Percentiles rank a stretch among this genome's conserved stretches.
These are phyloP conservation scores for Kurtzmaniella quercitrusa DNA, from an alignment of 1,139 yeast species.

Conservation along the genomic window DNA sequence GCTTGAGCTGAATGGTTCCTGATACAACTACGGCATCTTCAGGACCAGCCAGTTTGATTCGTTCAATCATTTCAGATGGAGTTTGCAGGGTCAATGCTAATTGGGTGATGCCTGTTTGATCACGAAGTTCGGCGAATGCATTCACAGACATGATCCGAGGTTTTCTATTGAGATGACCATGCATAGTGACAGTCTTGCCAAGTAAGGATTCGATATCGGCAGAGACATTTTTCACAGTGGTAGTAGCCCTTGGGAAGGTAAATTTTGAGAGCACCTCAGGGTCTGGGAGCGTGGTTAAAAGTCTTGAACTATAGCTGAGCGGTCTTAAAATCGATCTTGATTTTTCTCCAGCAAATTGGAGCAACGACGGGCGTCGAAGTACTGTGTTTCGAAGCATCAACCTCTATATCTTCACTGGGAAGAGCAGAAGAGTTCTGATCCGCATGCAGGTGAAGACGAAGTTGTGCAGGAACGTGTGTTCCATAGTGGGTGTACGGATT, in stretches of 20 bases:
- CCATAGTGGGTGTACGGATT: too few relatives aligned
- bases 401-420: too few relatives aligned
- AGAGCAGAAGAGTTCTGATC: too few relatives aligned
- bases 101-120: slow-evolving; percentile 65
- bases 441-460: too few relatives aligned
- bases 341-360: not conserved
- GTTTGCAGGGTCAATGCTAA: slow-evolving; percentile 45
- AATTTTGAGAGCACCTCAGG: slow-evolving; percentile 25
- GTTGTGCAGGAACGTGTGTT: too few relatives aligned
- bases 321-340: not conserved
- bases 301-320: not conserved
- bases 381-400: not conserved
- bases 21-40: slow-evolving; percentile 77
- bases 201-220: slow-evolving; percentile 11
- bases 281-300: slow-evolving; percentile 16
- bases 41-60: slow-evolving; percentile 46
- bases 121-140: slow-evolving; percentile 74
- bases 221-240: slow-evolving; percentile 20
- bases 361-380: not conserved
- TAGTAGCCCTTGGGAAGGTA: slow-evolving; percentile 36
- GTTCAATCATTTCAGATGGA: slow-evolving; percentile 27
- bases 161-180: slow-evolving; percentile 80
- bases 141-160: slow-evolving; percentile 48
- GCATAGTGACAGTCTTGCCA: slow-evolving; percentile 30
- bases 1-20: slow-evolving; percentile 46